These are phyloP conservation scores for Pterocarpus macrocarpus DNA, from an alignment of 306 rosid species.

Conservation along the genomic window DNA sequence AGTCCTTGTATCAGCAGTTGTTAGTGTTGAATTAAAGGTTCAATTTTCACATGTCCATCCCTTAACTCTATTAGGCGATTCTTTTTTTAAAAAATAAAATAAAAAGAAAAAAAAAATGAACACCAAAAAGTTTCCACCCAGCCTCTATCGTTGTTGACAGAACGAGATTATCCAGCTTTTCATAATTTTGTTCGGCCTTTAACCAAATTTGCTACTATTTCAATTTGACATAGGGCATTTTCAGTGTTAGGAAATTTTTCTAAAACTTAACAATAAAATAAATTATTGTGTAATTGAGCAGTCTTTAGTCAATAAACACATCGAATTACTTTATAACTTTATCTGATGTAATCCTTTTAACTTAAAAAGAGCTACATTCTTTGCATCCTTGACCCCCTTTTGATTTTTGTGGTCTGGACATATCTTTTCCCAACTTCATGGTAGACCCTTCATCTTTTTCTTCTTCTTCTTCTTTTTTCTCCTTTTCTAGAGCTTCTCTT, in stretches of 20 bases:
- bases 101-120: too few species aligned
- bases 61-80: too few species aligned
- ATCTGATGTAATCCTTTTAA: conserved; percentile 57
- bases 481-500: conserved; percentile 3
- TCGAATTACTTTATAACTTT: conserved; percentile 47
- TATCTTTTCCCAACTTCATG: conserved; percentile 53
- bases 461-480: background rate
- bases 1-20: too few species aligned
- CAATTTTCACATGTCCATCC: too few species aligned
- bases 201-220: conserved; percentile 23
- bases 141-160: conserved; percentile 41
- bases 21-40: too few species aligned
- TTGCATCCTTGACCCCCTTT: conserved; percentile 53
- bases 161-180: conserved; percentile 32
- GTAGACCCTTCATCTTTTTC: conserved; percentile 54
- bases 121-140: background rate
- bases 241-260: background rate
- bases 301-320: conserved; percentile 35
- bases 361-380: conserved; percentile 50
- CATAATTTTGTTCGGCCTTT: conserved; percentile 8
- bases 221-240: background rate
- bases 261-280: conserved; percentile 2
- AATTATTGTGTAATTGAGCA: conserved; percentile 24
- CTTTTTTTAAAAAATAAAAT: too few species aligned
- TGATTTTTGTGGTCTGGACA: conserved; percentile 45